These are phyloP conservation scores for Alternaria sp. DNA, from an alignment of 2,329 filamentous ascomycete species.

Conservation along the genomic window DNA sequence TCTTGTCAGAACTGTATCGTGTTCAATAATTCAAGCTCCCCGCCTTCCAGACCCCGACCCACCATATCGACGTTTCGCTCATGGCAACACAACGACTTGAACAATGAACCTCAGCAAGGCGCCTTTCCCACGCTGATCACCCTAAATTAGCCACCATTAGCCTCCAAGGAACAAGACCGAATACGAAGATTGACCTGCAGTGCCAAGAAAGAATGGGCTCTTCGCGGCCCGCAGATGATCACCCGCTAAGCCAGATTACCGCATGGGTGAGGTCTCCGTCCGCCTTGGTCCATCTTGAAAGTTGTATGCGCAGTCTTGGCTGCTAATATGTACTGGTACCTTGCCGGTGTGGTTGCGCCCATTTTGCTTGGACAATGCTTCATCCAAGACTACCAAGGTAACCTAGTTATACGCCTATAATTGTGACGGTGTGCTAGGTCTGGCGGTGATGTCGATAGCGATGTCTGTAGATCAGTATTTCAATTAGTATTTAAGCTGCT, in stretches of 20 bases:
- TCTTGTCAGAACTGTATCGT: background rate
- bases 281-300: background rate
- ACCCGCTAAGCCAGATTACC: background rate
- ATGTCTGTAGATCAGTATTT: background rate
- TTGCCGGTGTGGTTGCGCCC: background rate
- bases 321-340: background rate
- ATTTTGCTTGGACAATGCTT: background rate
- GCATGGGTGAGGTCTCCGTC: background rate
- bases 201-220: background rate
- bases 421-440: background rate
- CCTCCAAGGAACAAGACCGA: background rate
- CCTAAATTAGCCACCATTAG: background rate
- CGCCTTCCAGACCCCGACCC: background rate
- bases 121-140: background rate
- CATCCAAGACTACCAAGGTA: background rate
- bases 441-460: background rate
- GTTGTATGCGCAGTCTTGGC: background rate
- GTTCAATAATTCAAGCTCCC: background rate
- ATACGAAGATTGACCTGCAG: conserved; percentile 7
- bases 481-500: background rate
- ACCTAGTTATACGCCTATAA: background rate
- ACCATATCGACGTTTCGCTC: too few species aligned
- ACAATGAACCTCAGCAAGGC: too few species aligned
- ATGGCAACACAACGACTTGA: too few species aligned
- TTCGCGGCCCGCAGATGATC: conserved; percentile 2